Evolutionary conservation across 2,329 filamentous ascomycete species (phyloP).

Genomic region (Pyricularia sp.): DNA sequence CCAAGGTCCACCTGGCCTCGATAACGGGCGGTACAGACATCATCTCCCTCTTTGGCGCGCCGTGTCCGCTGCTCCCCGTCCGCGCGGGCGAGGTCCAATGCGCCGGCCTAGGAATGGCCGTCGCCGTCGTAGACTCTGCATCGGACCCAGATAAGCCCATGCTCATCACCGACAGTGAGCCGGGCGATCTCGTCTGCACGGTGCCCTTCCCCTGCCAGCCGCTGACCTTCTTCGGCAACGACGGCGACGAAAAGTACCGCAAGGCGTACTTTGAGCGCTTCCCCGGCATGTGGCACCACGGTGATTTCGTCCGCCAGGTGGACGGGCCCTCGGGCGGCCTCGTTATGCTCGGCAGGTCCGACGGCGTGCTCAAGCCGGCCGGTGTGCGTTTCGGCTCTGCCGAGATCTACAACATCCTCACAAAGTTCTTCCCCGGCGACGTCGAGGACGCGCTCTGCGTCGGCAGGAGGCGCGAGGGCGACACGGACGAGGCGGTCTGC

Average conservation of each 20-base stretch:
- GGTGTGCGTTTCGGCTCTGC: slow-evolving; percentile 89
- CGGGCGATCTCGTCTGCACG: slow-evolving; percentile 82
- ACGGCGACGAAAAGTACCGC: slow-evolving; percentile 67
- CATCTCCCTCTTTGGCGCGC: slow-evolving; percentile 85
- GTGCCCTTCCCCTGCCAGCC: slow-evolving; percentile 86
- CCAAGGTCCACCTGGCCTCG: slow-evolving; percentile 74
- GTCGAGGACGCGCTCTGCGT: slow-evolving; percentile 85
- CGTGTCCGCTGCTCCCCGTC: slow-evolving; percentile 68
- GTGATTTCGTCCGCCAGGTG: slow-evolving; percentile 67
- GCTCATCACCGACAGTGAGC: slow-evolving; percentile 47
- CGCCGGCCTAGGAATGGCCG: slow-evolving; percentile 70
- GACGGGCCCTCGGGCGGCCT: slow-evolving; percentile 67
- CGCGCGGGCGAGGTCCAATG: slow-evolving; percentile 68
- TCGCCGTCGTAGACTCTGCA: slow-evolving; percentile 48
- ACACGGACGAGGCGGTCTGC: slow-evolving; percentile 78
- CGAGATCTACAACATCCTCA: slow-evolving; percentile 92
- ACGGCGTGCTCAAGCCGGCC: slow-evolving; percentile 86
- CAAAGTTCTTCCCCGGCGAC: slow-evolving; percentile 69
- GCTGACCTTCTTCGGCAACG: slow-evolving; percentile 73
- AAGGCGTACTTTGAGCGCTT: slow-evolving; percentile 86
- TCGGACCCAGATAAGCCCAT: slow-evolving; percentile 41
- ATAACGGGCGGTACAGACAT: slow-evolving; percentile 98
- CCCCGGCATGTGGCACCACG: slow-evolving; percentile 76
- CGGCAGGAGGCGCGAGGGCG: slow-evolving; percentile 60
- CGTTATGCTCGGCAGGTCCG: slow-evolving; percentile 84